Evolutionary conservation across 176 grass and related monocot species (phyloP).

Genomic region (Stipa capillata): DNA sequence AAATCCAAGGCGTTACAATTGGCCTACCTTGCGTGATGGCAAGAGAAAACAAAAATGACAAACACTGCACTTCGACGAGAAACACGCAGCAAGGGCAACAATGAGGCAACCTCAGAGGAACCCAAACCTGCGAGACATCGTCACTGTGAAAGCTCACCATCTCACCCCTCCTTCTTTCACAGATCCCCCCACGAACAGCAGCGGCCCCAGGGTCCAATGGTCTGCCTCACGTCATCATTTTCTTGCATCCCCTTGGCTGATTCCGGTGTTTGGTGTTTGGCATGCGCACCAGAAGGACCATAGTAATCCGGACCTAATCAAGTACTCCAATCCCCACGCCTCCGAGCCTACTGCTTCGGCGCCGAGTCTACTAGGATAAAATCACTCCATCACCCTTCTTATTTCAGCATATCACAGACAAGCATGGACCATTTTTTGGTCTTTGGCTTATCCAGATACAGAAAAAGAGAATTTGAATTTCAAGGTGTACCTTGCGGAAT

Average conservation of each 20-base stretch:
- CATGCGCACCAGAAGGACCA: rapidly evolving
- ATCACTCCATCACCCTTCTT: neutral
- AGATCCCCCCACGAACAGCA: slow-evolving; percentile 3
- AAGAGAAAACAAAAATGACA: neutral
- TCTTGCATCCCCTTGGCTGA: neutral
- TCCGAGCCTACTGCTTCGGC: slow-evolving; percentile 29
- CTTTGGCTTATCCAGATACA: no score
- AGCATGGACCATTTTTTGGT: no score
- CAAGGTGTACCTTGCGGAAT: no score
- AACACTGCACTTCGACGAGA: no score
- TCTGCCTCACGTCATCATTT: neutral
- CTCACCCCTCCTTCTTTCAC: slow-evolving; percentile 19
- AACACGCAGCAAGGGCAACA: neutral
- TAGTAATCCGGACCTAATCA: slow-evolving; percentile 34
- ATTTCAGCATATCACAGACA: no score
- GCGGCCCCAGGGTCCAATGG: neutral
- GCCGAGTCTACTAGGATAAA: neutral
- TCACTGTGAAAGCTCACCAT: slow-evolving; percentile 28
- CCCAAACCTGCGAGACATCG: slow-evolving; percentile 2
- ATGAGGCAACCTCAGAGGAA: neutral
- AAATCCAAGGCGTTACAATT: no score
- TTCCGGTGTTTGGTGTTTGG: neutral
- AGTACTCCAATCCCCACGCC: slow-evolving; percentile 37
- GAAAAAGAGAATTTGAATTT: no score
- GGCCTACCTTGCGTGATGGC: neutral